Evolutionary conservation across 805 yeast genomes (phyloP).

Genomic region (Ogataea pignaliae): DNA sequence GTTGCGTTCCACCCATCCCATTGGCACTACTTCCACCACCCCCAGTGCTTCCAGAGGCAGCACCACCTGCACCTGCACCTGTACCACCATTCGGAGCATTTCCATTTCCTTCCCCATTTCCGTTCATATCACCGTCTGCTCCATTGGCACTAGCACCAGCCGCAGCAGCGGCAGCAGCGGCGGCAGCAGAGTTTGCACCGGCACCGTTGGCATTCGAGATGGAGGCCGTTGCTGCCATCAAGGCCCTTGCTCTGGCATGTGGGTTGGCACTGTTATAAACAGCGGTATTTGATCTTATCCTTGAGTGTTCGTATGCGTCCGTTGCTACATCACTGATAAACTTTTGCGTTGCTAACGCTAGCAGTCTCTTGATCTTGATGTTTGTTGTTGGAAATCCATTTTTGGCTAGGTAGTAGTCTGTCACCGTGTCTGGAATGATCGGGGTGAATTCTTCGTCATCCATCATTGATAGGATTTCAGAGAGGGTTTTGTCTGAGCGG

Average conservation of each 20-base stretch:
- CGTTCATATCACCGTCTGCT: conserved; percentile 15
- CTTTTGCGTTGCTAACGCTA: conserved; percentile 95
- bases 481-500: conserved; percentile 74
- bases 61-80: conserved; percentile 19
- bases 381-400: conserved; percentile 84
- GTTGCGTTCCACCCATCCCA: conserved; percentile 12
- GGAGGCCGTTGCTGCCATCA: conserved; percentile 47
- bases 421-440: conserved; percentile 92
- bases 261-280: conserved; percentile 86
- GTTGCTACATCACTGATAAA: conserved; percentile 91
- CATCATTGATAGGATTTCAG: conserved; percentile 83
- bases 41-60: conserved; percentile 6
- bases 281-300: conserved; percentile 84
- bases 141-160: conserved; percentile 10
- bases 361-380: conserved; percentile 68
- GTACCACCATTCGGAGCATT: conserved; percentile 12
- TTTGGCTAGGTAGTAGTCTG: conserved; percentile 77
- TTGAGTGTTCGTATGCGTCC: conserved; percentile 92
- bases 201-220: conserved; percentile 30
- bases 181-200: conserved; percentile 31
- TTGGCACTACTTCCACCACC: neutral
- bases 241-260: conserved; percentile 76
- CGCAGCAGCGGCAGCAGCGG: conserved; percentile 17
- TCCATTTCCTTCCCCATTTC: neutral
- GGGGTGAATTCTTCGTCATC: conserved; percentile 95